Conservation (phyloP, 805 yeast species). For the Cyberlindnera suaveolens region DNA sequence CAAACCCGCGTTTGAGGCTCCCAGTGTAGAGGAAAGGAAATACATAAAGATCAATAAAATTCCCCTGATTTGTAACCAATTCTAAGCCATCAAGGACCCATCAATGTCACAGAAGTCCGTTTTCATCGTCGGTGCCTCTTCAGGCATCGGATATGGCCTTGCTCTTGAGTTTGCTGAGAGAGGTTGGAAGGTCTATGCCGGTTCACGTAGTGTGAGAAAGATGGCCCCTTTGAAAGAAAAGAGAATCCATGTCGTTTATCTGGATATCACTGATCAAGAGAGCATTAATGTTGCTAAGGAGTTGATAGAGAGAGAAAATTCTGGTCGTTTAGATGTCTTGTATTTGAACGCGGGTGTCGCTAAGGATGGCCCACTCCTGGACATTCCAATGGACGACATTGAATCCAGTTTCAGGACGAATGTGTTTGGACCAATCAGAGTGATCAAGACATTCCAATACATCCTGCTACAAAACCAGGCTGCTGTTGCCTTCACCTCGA, state of each 20-base stretch:
- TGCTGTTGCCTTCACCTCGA: constrained; percentile 32
- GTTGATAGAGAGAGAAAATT: constrained; percentile 23
- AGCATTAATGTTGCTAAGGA: constrained; percentile 24
- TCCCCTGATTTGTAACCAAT: too few species aligned
- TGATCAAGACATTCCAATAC: constrained; percentile 29
- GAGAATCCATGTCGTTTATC: constrained; percentile 26
- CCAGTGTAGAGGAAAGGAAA: too few species aligned
- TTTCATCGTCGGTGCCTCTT: constrained; percentile 53
- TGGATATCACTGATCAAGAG: constrained; percentile 31
- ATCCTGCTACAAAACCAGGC: constrained; percentile 30
- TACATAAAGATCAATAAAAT: too few species aligned
- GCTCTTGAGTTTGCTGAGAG: constrained; percentile 37
- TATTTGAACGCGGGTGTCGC: constrained; percentile 36
- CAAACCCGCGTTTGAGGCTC: too few species aligned
- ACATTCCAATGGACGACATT: constrained; percentile 23
- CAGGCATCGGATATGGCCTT: constrained; percentile 50
- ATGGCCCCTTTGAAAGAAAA: constrained; percentile 27
- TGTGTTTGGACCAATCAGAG: constrained; percentile 32
- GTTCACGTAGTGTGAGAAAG: constrained; percentile 25
- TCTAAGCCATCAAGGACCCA: too few species aligned
- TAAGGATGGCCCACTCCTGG: constrained; percentile 26
- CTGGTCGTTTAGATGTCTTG: constrained; percentile 31
- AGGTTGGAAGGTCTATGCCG: constrained; percentile 34
- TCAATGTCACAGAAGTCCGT: constrained; percentile 28
- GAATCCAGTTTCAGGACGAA: constrained; percentile 27